A percentile compares a stretch with the other conserved stretches of the same genome.
Evolutionary conservation across 106 monocot genomes (phyloP).

Genomic region (Xerophyta viscosa): DNA sequence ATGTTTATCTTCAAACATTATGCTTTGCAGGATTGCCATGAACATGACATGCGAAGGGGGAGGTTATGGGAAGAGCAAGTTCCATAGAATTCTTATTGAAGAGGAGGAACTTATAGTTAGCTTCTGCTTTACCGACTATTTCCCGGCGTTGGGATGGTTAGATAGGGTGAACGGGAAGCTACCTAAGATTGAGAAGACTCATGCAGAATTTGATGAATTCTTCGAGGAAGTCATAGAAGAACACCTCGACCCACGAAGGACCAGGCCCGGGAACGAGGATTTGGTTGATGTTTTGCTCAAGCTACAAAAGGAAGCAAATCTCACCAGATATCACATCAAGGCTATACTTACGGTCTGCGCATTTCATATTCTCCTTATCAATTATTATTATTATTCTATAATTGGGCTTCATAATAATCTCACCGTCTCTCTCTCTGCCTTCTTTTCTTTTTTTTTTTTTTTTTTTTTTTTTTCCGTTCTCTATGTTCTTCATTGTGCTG

Average conservation of each 20-base stretch:
- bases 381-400: no score
- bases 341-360: background rate
- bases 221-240: background rate
- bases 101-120: no score
- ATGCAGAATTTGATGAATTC: background rate
- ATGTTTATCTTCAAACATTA: no score
- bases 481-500: no score
- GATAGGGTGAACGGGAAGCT: no score
- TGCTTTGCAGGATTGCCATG: background rate
- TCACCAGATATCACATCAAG: background rate
- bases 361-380: background rate
- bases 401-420: no score
- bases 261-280: background rate
- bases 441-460: no score
- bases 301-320: background rate
- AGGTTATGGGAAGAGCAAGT: background rate
- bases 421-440: no score
- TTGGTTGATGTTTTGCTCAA: conserved; percentile 1
- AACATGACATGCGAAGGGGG: background rate
- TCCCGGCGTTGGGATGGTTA: background rate
- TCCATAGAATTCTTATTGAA: background rate
- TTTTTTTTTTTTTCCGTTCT: no score
- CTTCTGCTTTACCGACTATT: background rate
- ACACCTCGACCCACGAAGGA: background rate
- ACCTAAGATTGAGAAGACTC: background rate